Conservation (phyloP, 2,329 filamentous ascomycete species). For the Colletotrichum sp. region DNA sequence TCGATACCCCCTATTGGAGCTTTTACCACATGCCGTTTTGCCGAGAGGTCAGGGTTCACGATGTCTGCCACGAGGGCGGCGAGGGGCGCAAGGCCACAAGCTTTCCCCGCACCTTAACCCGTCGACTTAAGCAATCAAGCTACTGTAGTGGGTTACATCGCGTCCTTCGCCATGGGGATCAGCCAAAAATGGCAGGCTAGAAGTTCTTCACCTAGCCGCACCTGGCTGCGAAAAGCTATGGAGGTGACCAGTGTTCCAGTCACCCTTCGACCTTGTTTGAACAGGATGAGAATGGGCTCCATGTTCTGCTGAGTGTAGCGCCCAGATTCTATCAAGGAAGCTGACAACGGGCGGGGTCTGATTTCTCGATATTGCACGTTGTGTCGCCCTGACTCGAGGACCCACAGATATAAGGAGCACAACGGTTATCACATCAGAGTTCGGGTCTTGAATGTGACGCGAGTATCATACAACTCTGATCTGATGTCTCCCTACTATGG, state of each 20-base stretch:
- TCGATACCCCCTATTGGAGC: background rate
- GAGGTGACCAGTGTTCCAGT: background rate
- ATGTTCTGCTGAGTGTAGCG: background rate
- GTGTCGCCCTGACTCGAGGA: background rate
- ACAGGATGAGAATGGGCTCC: conserved; percentile 56
- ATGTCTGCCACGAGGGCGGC: background rate
- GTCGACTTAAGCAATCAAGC: background rate
- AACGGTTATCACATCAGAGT: background rate
- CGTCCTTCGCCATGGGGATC: background rate
- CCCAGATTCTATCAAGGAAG: background rate
- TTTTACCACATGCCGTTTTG: background rate
- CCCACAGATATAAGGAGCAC: background rate
- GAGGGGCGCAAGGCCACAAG: background rate
- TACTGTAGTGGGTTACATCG: background rate
- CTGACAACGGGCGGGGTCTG: background rate
- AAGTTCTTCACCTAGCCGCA: background rate
- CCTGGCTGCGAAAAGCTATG: background rate
- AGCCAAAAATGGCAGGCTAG: background rate
- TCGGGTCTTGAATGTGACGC: background rate
- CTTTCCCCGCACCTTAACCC: background rate
- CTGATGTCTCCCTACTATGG: background rate
- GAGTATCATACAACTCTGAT: background rate
- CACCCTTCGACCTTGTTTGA: background rate
- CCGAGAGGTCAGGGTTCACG: background rate
- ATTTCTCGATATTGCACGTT: background rate